phyloP scores from a whole-genome alignment of 805 yeast genomes.

The Candida morakotiae region DNA sequence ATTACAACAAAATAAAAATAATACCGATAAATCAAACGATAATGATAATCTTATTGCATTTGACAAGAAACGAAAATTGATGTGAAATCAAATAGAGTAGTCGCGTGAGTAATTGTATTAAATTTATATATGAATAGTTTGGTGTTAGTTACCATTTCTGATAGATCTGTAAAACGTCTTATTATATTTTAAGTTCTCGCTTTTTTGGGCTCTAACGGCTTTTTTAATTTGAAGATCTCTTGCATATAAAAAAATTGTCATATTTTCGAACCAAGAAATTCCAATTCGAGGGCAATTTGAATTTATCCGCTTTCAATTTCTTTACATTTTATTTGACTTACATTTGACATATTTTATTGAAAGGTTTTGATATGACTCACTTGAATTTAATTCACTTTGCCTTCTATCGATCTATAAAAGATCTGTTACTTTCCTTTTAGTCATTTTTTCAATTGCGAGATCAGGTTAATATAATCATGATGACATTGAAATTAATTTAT shows the following conservation, averaged over 20 bases:
- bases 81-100: not conserved
- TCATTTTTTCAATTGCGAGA: no score
- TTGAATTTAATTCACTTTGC: not conserved
- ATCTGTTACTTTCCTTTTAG: conserved; percentile 2
- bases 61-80: not conserved
- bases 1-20: no score
- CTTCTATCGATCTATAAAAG: conserved; percentile 1
- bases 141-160: not conserved
- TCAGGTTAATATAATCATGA: not conserved
- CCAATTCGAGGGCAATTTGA: not conserved
- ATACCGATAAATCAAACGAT: not conserved
- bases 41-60: not conserved
- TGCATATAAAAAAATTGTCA: no score
- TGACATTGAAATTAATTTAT: not conserved
- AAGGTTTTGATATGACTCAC: conserved; percentile 2
- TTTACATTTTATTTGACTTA: no score
- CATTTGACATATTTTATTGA: no score
- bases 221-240: no score
- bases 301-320: not conserved
- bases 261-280: no score
- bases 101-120: no score
- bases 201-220: no score
- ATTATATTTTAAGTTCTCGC: no score
- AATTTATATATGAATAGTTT: no score
- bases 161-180: no score